phyloP scores from a whole-genome alignment of 2,329 filamentous ascomycete genomes.

The Cladosporium colombiae region DNA sequence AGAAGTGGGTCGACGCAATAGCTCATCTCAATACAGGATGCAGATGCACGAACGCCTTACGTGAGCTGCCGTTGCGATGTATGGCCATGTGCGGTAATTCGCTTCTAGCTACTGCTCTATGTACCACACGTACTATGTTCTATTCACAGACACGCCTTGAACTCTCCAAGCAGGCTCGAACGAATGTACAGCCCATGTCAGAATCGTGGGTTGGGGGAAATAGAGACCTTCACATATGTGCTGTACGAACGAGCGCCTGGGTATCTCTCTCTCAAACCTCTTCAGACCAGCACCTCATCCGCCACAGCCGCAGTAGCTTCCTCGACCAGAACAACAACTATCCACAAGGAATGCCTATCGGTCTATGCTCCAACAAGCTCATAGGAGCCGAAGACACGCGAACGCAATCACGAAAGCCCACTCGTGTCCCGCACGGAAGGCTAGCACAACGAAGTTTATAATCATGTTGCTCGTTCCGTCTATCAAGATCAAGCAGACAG shows the following conservation, averaged over 20 bases:
- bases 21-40: too few relatives aligned
- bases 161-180: too few relatives aligned
- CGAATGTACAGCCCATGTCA: too few relatives aligned
- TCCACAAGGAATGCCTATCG: neutral
- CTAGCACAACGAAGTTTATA: neutral
- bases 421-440: neutral
- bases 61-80: too few relatives aligned
- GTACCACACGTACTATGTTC: too few relatives aligned
- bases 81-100: too few relatives aligned
- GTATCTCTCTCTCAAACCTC: neutral
- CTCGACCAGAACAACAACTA: neutral
- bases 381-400: neutral
- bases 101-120: too few relatives aligned
- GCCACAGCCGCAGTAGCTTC: neutral
- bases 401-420: neutral
- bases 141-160: too few relatives aligned
- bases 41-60: too few relatives aligned
- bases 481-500: neutral
- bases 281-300: neutral
- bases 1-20: too few relatives aligned
- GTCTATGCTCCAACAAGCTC: neutral
- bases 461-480: neutral
- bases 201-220: neutral
- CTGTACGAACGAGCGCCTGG: neutral
- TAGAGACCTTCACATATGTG: neutral